phyloP scores from a whole-genome alignment of 805 yeast genomes.

The Kregervanrija fluxuum region DNA sequence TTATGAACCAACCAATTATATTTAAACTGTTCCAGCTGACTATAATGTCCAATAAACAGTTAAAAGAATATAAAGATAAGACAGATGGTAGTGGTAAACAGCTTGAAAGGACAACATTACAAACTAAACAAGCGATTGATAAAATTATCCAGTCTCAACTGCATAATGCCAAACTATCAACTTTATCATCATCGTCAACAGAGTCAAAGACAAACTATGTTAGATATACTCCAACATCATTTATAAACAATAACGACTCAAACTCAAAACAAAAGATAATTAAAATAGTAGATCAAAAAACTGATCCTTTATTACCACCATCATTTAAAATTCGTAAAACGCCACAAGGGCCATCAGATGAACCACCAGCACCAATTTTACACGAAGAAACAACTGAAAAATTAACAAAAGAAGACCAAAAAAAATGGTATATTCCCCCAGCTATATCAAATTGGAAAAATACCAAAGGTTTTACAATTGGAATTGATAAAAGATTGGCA shows the following conservation, averaged over 20 bases:
- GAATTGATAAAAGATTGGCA: constrained; percentile 69
- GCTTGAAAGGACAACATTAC: constrained; percentile 33
- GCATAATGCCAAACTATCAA: constrained; percentile 24
- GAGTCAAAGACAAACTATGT: constrained; percentile 32
- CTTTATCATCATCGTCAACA: constrained; percentile 5
- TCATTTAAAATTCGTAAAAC: constrained; percentile 65
- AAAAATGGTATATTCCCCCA: constrained; percentile 82
- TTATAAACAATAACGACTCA: constrained; percentile 21
- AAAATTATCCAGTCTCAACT: constrained; percentile 39
- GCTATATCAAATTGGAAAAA: constrained; percentile 95
- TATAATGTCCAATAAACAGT: too few relatives aligned
- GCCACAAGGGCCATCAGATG: constrained; percentile 59
- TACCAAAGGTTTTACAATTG: constrained; percentile 80
- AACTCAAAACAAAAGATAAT: constrained; percentile 40
- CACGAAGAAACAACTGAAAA: constrained; percentile 48
- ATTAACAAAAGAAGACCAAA: constrained; percentile 64
- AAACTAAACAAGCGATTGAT: constrained; percentile 52
- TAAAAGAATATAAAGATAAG: background rate
- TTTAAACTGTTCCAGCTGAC: too few relatives aligned
- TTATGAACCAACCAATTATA: too few relatives aligned
- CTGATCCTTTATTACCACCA: constrained; percentile 86
- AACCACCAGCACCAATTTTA: constrained; percentile 51
- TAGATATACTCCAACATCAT: constrained; percentile 35
- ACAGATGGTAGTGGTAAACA: background rate
- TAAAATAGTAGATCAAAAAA: constrained; percentile 57